These are phyloP conservation scores for Carpediemonas membranifera DNA, from an alignment of 78 protist genomes.

Conservation along the genomic window DNA sequence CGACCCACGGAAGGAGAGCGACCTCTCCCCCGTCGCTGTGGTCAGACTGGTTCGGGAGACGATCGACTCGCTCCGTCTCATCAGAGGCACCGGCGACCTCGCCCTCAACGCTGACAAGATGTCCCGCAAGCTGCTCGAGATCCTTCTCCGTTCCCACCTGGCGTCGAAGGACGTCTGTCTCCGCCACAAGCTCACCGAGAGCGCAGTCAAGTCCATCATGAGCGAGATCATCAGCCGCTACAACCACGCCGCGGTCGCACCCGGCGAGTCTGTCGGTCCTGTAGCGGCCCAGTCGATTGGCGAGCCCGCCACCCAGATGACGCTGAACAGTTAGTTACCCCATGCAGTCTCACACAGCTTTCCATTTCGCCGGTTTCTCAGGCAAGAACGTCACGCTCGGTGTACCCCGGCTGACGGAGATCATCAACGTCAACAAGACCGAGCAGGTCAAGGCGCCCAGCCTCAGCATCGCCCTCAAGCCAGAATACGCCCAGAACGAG, in stretches of 20 bases:
- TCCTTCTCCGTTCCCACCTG: constrained; percentile 49
- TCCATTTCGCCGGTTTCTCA: constrained; percentile 89
- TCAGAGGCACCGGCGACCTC: constrained; percentile 49
- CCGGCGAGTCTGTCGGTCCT: constrained; percentile 76
- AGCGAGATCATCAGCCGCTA: constrained; percentile 77
- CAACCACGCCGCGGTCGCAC: constrained; percentile 48
- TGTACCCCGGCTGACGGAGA: constrained; percentile 81
- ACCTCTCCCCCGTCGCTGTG: constrained; percentile 49
- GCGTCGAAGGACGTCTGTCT: constrained; percentile 54
- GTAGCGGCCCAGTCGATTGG: constrained; percentile 84
- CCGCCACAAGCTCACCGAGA: constrained; percentile 21
- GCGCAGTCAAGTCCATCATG: constrained; percentile 81
- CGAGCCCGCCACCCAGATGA: constrained; percentile 99
- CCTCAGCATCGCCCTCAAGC: constrained; percentile 13
- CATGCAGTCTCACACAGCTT: background rate
- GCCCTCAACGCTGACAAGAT: constrained; percentile 53
- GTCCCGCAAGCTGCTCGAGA: constrained; percentile 59
- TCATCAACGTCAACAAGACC: constrained; percentile 83
- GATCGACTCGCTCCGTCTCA: constrained; percentile 5
- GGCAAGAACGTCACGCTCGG: constrained; percentile 95
- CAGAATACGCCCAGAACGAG: background rate
- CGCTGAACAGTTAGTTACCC: constrained; percentile 80
- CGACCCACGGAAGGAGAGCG: constrained; percentile 3
- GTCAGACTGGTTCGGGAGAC: constrained; percentile 32
- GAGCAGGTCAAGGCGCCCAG: constrained; percentile 91